Evolutionary conservation across 148 eudicot species (phyloP).

Genomic region (Salicornia ramosissima): DNA sequence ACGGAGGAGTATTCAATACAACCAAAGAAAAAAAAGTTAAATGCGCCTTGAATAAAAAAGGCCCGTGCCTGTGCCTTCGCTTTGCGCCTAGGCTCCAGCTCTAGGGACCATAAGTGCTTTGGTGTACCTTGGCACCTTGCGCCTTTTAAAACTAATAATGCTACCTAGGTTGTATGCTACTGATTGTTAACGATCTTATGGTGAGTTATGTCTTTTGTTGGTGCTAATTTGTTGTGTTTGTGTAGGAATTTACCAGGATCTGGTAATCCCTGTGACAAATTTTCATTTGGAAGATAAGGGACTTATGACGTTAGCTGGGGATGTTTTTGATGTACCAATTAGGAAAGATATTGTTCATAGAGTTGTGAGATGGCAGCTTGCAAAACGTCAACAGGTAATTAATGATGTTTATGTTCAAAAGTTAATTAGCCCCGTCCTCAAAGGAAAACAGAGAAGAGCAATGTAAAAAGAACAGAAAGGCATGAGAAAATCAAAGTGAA

Average conservation of each 20-base stretch:
- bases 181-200: background rate
- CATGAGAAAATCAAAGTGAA: background rate
- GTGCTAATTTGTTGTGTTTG: slow-evolving; percentile 18
- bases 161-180: no score
- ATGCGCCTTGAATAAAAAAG: no score
- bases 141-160: background rate
- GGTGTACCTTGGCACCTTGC: background rate
- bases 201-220: background rate
- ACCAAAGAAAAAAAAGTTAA: no score
- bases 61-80: no score
- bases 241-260: slow-evolving; percentile 67
- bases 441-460: background rate
- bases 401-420: background rate
- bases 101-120: background rate
- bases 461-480: background rate
- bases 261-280: slow-evolving; percentile 80
- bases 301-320: slow-evolving; percentile 77
- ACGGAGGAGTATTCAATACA: no score
- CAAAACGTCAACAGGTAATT: slow-evolving; percentile 89
- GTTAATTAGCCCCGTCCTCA: background rate
- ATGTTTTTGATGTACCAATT: slow-evolving; percentile 94
- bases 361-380: slow-evolving; percentile 98
- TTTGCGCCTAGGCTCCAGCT: no score
- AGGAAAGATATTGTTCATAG: slow-evolving; percentile 94
- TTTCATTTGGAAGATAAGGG: slow-evolving; percentile 88